phyloP scores from a whole-genome alignment of 352 stramenopile species.

The Globisporangium nagaii region DNA sequence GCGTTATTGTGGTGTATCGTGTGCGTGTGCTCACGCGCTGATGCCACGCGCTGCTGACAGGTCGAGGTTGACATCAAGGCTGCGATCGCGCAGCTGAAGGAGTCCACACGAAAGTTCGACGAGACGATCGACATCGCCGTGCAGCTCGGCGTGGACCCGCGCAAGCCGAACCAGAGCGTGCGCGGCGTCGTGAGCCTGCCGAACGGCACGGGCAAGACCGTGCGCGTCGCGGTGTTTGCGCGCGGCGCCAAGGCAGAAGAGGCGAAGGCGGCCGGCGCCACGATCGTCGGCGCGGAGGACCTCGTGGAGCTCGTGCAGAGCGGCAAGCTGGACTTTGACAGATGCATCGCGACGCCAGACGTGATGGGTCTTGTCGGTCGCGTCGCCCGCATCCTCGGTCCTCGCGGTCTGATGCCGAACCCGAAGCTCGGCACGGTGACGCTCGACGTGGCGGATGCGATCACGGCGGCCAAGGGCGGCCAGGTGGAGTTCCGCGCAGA shows the following conservation, averaged over 20 bases:
- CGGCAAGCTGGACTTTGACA: constrained; percentile 89
- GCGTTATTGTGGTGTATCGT: background rate
- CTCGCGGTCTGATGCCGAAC: constrained; percentile 97
- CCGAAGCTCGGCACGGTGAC: constrained; percentile 96
- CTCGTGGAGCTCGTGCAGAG: constrained; percentile 87
- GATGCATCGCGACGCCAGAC: constrained; percentile 90
- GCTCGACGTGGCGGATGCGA: constrained; percentile 81
- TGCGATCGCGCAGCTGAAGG: constrained; percentile 54
- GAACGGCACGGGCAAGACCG: constrained; percentile 82
- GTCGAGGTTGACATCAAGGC: constrained; percentile 50
- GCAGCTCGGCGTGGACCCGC: constrained; percentile 79
- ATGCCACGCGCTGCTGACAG: constrained; percentile 16
- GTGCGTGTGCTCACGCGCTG: background rate
- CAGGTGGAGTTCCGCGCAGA: constrained; percentile 88
- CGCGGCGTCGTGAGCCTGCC: constrained; percentile 82
- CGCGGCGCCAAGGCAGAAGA: constrained; percentile 86
- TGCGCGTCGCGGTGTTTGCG: constrained; percentile 89
- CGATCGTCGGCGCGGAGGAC: constrained; percentile 89
- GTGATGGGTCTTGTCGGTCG: constrained; percentile 92
- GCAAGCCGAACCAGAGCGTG: constrained; percentile 88
- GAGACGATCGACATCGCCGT: constrained; percentile 85
- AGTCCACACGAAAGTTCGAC: constrained; percentile 75
- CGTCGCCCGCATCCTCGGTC: constrained; percentile 91
- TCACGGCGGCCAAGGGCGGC: constrained; percentile 70
- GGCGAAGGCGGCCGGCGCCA: constrained; percentile 83